These are phyloP conservation scores for Anethum foeniculum DNA, from an alignment of 140 eudicot species.

Conservation along the genomic window DNA sequence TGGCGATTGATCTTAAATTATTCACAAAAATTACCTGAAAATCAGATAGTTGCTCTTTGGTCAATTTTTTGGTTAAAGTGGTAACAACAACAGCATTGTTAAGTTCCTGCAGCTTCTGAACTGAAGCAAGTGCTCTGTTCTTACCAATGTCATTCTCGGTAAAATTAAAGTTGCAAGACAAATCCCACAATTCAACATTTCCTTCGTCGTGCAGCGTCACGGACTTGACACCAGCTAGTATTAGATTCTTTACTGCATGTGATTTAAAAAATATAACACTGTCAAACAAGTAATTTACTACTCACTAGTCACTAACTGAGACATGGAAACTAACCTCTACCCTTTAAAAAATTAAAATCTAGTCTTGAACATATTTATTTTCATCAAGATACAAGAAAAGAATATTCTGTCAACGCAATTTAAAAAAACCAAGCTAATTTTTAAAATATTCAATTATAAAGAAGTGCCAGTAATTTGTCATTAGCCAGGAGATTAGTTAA, in stretches of 20 bases:
- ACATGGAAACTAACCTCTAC: neutral
- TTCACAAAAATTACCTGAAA: constrained; percentile 49
- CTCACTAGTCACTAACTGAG: neutral
- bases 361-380: neutral
- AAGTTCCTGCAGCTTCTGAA: constrained; percentile 88
- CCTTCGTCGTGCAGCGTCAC: constrained; percentile 94
- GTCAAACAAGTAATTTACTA: neutral
- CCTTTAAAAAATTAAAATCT: neutral
- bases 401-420: neutral
- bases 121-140: constrained; percentile 78
- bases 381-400: neutral
- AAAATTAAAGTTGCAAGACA: constrained; percentile 78
- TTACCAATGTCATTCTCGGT: constrained; percentile 81
- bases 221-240: constrained; percentile 96
- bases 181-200: constrained; percentile 78
- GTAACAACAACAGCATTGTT: constrained; percentile 83
- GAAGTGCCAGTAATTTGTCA: neutral
- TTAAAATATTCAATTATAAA: neutral
- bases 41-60: constrained; percentile 69
- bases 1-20: neutral
- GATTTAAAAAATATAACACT: constrained; percentile 1
- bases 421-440: neutral
- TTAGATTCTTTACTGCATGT: constrained; percentile 79
- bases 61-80: constrained; percentile 57
- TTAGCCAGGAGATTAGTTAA: neutral